phyloP scores from a whole-genome alignment of 371 early-diverging fungal species.

The Mucor plumbeus region DNA sequence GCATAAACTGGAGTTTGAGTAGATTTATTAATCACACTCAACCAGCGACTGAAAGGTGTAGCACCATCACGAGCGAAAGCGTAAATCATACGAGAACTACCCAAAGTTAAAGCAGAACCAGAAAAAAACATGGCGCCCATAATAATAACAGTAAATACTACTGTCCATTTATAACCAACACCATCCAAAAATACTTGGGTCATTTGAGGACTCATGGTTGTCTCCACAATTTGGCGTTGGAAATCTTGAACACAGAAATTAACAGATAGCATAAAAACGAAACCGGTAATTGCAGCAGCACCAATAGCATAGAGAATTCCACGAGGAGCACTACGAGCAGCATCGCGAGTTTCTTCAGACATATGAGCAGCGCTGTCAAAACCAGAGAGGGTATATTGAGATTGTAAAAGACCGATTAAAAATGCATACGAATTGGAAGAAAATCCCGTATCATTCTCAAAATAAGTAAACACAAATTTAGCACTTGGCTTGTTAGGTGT shows the following conservation, averaged over 20 bases:
- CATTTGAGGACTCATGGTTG: constrained; percentile 46
- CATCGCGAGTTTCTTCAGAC: constrained; percentile 76
- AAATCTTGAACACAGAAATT: constrained; percentile 51
- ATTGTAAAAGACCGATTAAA: constrained; percentile 51
- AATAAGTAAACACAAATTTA: constrained; percentile 52
- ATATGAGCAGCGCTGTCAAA: constrained; percentile 81
- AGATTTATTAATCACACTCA: constrained; percentile 41
- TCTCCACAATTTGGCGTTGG: constrained; percentile 49
- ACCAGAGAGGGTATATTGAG: constrained; percentile 66
- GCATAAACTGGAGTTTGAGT: constrained; percentile 43
- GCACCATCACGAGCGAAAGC: constrained; percentile 80
- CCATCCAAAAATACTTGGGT: constrained; percentile 65
- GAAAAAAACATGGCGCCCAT: constrained; percentile 65
- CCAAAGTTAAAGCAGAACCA: constrained; percentile 53
- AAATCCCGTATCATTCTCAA: constrained; percentile 55
- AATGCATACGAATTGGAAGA: constrained; percentile 47
- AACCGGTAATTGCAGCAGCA: constrained; percentile 49
- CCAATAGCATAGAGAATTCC: constrained; percentile 66
- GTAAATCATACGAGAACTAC: constrained; percentile 73
- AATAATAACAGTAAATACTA: constrained; percentile 55
- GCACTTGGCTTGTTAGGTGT: constrained; percentile 51
- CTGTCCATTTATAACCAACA: constrained; percentile 58
- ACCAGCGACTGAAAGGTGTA: constrained; percentile 59
- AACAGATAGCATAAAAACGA: constrained; percentile 45
- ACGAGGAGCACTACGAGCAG: constrained; percentile 65